A percentile compares a stretch with the other conserved stretches of the same genome.
Evolutionary conservation across 495 filamentous ascomycete genomes (phyloP).

Genomic region (Tuber microsphaerosporum): DNA sequence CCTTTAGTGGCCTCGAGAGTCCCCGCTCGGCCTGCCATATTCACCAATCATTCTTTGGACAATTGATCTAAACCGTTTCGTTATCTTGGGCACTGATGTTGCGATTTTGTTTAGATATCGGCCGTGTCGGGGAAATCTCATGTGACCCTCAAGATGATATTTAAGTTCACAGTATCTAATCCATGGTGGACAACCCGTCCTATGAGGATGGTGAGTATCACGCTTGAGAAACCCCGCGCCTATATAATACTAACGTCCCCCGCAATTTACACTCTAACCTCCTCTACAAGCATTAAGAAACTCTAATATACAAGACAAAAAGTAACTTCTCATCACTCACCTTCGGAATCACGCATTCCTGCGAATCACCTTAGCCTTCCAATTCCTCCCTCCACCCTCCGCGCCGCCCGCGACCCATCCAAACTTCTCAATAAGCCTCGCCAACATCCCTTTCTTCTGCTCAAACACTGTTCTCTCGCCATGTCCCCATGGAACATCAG

Average conservation of each 20-base stretch:
- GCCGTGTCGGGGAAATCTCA: too few relatives aligned
- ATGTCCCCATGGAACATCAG: constrained; percentile 49
- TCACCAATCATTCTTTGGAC: too few relatives aligned
- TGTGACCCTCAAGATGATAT: too few relatives aligned
- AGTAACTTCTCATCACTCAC: not conserved
- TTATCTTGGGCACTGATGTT: too few relatives aligned
- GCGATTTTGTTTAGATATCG: too few relatives aligned
- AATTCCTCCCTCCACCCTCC: constrained; percentile 45
- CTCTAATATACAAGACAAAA: not conserved
- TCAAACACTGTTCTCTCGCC: constrained; percentile 56
- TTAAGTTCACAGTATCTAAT: too few relatives aligned
- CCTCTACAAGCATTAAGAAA: constrained; percentile 5
- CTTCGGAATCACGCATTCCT: not conserved
- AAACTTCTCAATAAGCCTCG: constrained; percentile 70
- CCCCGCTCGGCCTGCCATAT: too few relatives aligned
- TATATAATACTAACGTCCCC: not conserved
- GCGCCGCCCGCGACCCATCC: constrained; percentile 63
- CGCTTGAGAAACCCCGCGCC: not conserved
- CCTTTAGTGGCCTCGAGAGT: too few relatives aligned
- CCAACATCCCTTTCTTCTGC: constrained; percentile 47
- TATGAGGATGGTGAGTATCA: not conserved
- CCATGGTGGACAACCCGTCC: too few relatives aligned
- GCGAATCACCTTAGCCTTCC: not conserved
- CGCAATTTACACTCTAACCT: not conserved
- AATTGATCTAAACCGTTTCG: too few relatives aligned